These are phyloP conservation scores for Hymenotorrendiella dingleyae DNA, from an alignment of 2,329 filamentous ascomycete genomes.

Conservation along the genomic window DNA sequence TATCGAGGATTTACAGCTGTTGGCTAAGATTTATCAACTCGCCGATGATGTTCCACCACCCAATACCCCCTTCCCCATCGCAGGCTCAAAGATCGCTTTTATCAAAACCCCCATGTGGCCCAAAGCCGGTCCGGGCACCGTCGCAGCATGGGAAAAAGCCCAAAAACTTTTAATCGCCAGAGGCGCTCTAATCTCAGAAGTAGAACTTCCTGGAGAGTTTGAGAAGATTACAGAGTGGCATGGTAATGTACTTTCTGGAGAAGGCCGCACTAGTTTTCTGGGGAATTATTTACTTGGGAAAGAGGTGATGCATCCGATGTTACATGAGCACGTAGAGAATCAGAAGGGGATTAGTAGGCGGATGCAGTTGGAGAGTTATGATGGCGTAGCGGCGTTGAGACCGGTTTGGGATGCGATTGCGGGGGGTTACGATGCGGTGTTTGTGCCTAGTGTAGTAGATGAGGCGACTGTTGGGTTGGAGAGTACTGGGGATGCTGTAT, in stretches of 20 bases:
- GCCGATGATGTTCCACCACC: slow-evolving; percentile 40
- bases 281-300: slow-evolving; percentile 42
- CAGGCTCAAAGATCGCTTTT: slow-evolving; percentile 48
- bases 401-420: slow-evolving; percentile 49
- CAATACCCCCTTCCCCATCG: slow-evolving; percentile 31
- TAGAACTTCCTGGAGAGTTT: slow-evolving; percentile 47
- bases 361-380: slow-evolving; percentile 47
- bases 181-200: slow-evolving; percentile 51
- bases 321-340: slow-evolving; percentile 49
- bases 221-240: slow-evolving; percentile 46
- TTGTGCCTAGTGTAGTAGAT: slow-evolving; percentile 53
- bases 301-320: slow-evolving; percentile 38
- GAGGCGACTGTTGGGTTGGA: slow-evolving; percentile 51
- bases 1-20: slow-evolving; percentile 50
- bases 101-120: slow-evolving; percentile 48
- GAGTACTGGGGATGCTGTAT: slow-evolving; percentile 48
- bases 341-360: slow-evolving; percentile 36
- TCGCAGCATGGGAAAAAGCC: slow-evolving; percentile 37
- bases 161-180: slow-evolving; percentile 35
- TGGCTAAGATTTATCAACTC: slow-evolving; percentile 49
- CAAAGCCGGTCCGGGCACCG: slow-evolving; percentile 39
- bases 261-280: slow-evolving; percentile 48
- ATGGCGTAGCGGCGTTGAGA: slow-evolving; percentile 46
- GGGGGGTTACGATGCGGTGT: slow-evolving; percentile 45
- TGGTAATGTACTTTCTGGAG: slow-evolving; percentile 41